Evolutionary conservation across 306 rosid genomes (phyloP).

Genomic region (Sophora flavescens): DNA sequence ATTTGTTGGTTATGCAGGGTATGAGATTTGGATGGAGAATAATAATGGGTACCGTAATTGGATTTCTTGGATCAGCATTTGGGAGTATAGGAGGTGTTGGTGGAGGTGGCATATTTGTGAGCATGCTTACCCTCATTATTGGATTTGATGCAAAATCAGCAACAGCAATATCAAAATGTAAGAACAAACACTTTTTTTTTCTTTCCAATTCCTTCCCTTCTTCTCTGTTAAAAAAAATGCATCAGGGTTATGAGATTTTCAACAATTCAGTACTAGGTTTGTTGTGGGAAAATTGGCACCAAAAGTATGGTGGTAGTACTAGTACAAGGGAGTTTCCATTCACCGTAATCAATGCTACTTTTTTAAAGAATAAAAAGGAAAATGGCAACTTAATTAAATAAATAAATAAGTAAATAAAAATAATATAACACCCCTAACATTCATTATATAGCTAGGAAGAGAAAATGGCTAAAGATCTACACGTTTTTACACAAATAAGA

Average conservation of each 20-base stretch:
- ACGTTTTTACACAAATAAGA: too few species aligned
- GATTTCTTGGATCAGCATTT: slow-evolving; percentile 75
- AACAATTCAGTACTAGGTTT: neutral
- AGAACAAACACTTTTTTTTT: slow-evolving; percentile 1
- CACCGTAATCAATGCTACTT: neutral
- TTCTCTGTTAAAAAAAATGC: neutral
- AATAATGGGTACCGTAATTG: slow-evolving; percentile 61
- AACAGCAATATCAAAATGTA: slow-evolving; percentile 84
- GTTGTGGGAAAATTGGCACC: neutral
- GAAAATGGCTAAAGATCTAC: too few species aligned
- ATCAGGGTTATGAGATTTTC: slow-evolving; percentile 14
- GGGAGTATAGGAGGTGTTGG: slow-evolving; percentile 94
- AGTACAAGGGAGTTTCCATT: neutral
- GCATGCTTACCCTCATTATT: slow-evolving; percentile 73
- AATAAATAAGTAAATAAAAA: too few species aligned
- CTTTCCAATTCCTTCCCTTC: neutral
- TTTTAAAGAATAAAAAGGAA: neutral
- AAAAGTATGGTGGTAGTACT: neutral
- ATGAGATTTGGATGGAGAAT: slow-evolving; percentile 78
- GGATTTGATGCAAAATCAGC: slow-evolving; percentile 83
- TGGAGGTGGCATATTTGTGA: slow-evolving; percentile 86
- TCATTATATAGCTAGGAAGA: too few species aligned
- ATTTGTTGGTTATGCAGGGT: slow-evolving; percentile 49
- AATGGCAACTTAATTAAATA: too few species aligned
- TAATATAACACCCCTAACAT: too few species aligned